Conservation (phyloP, 148 eudicot species). For the Rhododendron henanense region DNA sequence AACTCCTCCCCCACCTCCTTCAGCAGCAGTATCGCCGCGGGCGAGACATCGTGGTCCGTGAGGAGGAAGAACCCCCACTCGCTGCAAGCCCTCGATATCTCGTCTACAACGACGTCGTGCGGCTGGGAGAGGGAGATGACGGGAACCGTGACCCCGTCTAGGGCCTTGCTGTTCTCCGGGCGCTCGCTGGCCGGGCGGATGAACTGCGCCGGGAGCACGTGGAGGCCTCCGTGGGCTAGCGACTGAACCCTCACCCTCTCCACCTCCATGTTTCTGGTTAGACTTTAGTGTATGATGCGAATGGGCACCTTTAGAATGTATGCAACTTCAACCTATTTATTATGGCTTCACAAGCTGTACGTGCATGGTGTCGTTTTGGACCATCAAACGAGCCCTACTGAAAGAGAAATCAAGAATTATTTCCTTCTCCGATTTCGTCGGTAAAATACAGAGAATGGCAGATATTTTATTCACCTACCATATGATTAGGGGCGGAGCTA, state of each 20-base stretch:
- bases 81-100: slow-evolving; percentile 22
- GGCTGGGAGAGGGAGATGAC: slow-evolving; percentile 33
- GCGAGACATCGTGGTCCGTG: slow-evolving; percentile 28
- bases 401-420: too few species aligned
- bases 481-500: too few species aligned
- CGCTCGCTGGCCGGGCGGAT: slow-evolving; percentile 35
- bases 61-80: slow-evolving; percentile 43
- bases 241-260: slow-evolving; percentile 31
- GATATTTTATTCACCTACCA: too few species aligned
- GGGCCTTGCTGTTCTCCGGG: slow-evolving; percentile 39
- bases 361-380: too few species aligned
- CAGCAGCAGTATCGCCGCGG: slow-evolving; percentile 17
- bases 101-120: slow-evolving; percentile 19
- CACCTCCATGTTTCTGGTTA: slow-evolving; percentile 16
- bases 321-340: too few species aligned
- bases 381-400: too few species aligned
- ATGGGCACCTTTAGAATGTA: background rate
- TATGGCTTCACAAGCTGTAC: too few species aligned
- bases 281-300: too few species aligned
- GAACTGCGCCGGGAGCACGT: slow-evolving; percentile 31
- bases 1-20: slow-evolving; percentile 31
- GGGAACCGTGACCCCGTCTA: slow-evolving; percentile 33
- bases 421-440: too few species aligned
- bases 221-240: slow-evolving; percentile 14
- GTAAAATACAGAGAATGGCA: too few species aligned